phyloP scores from a whole-genome alignment of 208 protist species.

The Trypanosoma mega region DNA sequence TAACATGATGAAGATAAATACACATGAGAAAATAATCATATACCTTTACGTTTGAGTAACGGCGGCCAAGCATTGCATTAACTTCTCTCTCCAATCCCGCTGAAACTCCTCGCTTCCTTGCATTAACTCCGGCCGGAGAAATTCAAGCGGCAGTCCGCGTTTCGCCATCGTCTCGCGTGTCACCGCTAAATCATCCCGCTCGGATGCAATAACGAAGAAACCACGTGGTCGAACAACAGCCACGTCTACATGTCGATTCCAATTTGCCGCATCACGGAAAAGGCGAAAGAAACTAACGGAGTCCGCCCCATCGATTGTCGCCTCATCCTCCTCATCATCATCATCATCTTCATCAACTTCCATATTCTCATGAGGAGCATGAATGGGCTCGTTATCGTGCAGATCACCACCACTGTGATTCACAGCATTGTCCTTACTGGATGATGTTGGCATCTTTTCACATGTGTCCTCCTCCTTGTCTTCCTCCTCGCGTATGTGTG shows the following conservation, averaged over 20 bases:
- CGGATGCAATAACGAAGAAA: conserved; percentile 73
- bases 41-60: not conserved
- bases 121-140: conserved; percentile 62
- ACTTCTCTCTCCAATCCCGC: conserved; percentile 25
- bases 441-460: too few species aligned
- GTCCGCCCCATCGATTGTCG: conserved; percentile 9
- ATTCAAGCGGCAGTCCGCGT: conserved; percentile 70
- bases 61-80: conserved; percentile 14
- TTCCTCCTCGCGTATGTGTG: conserved; percentile 31
- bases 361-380: conserved; percentile 12
- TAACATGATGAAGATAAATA: not conserved
- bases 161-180: conserved; percentile 53
- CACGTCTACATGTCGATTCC: conserved; percentile 77
- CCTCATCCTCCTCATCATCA: conserved; percentile 18
- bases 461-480: conserved; percentile 3
- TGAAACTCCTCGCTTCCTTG: conserved; percentile 31
- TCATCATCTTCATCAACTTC: conserved; percentile 28
- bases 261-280: conserved; percentile 61
- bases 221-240: conserved; percentile 26
- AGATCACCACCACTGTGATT: too few species aligned
- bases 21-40: too few species aligned
- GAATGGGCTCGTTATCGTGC: not conserved
- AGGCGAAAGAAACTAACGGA: conserved; percentile 73
- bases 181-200: conserved; percentile 46
- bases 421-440: too few species aligned